Percentiles rank a stretch among this genome's conserved stretches.
phyloP scores from a whole-genome alignment of 768 basidiomycete genomes.

The Tylopilus sp. region DNA sequence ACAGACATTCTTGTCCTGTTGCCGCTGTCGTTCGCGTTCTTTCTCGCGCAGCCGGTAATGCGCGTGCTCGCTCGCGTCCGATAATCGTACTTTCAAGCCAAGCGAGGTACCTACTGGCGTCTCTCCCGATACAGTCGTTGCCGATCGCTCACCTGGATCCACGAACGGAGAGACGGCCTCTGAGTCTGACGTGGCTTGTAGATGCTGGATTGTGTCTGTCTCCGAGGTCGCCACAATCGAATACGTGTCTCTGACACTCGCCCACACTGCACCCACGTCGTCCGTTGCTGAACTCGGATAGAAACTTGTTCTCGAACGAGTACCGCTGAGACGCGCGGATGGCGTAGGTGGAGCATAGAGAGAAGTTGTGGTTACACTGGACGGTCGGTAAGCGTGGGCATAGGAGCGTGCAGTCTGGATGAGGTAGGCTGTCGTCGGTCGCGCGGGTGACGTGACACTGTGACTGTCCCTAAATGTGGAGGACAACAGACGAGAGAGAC shows the following conservation, averaged over 20 bases:
- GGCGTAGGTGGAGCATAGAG: constrained; percentile 13
- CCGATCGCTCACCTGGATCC: background rate
- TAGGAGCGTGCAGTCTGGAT: constrained; percentile 18
- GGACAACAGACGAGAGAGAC: constrained; percentile 22
- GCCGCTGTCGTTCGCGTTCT: constrained; percentile 15
- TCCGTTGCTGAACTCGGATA: constrained; percentile 5
- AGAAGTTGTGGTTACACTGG: constrained; percentile 9
- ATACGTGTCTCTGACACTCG: constrained; percentile 14
- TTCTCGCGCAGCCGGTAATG: constrained; percentile 20
- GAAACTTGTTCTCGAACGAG: constrained; percentile 15
- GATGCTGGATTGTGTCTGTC: constrained; percentile 7
- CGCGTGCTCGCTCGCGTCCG: constrained; percentile 25
- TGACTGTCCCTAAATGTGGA: constrained; percentile 17
- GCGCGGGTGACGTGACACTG: constrained; percentile 2
- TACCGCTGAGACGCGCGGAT: constrained; percentile 2
- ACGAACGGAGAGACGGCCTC: constrained; percentile 1
- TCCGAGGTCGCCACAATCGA: constrained; percentile 23
- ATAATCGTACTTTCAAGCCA: constrained; percentile 20
- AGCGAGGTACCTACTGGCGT: constrained; percentile 5
- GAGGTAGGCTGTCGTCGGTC: constrained; percentile 16
- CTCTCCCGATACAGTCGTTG: background rate
- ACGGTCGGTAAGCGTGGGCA: constrained; percentile 12
- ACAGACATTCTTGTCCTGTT: background rate
- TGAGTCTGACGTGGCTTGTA: background rate
- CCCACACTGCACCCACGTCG: background rate